Evolutionary conservation across 225 moss, liverwort and hornwort genomes (phyloP).

Genomic region (Polytrichum formosum): DNA sequence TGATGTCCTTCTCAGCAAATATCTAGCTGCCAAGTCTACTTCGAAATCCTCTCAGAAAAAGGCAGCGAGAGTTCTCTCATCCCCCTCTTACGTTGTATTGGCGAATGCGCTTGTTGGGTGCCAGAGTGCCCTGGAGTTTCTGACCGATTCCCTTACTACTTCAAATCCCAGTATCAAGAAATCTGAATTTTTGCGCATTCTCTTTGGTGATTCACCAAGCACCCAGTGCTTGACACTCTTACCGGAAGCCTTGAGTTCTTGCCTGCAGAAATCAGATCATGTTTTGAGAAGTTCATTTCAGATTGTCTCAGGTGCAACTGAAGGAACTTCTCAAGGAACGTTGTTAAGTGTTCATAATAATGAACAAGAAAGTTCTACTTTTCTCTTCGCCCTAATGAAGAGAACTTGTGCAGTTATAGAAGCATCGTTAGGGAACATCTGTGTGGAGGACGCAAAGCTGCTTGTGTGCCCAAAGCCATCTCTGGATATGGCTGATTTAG

Average conservation of each 20-base stretch:
- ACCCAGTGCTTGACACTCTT: slow-evolving; percentile 34
- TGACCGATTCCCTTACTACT: slow-evolving; percentile 45
- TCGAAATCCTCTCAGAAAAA: slow-evolving; percentile 8
- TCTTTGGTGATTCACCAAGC: slow-evolving; percentile 41
- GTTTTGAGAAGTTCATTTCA: slow-evolving; percentile 7
- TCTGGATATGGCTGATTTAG: slow-evolving; percentile 7
- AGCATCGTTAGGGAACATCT: slow-evolving; percentile 30
- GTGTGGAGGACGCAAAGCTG: slow-evolving; percentile 34
- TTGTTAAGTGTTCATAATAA: slow-evolving; percentile 7
- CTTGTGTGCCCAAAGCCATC: slow-evolving; percentile 35
- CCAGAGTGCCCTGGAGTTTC: slow-evolving; percentile 47
- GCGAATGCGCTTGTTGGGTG: slow-evolving; percentile 51
- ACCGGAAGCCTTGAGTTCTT: slow-evolving; percentile 34
- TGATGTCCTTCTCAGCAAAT: slow-evolving; percentile 37
- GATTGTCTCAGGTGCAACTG: slow-evolving; percentile 9
- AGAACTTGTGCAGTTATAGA: slow-evolving; percentile 54
- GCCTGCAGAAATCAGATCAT: neutral
- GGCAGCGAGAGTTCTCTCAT: slow-evolving; percentile 22
- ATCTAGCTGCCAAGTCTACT: slow-evolving; percentile 15
- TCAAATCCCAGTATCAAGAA: slow-evolving; percentile 23
- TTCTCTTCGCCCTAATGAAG: slow-evolving; percentile 22
- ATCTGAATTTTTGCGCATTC: slow-evolving; percentile 28
- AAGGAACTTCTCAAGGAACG: slow-evolving; percentile 9
- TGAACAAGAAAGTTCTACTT: slow-evolving; percentile 12
- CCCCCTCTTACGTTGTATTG: slow-evolving; percentile 36